A percentile compares a stretch with the other conserved stretches of the same genome.
These are phyloP conservation scores for Kurtzmaniella quercitrusa DNA, from an alignment of 1,139 yeast genomes.

Conservation along the genomic window DNA sequence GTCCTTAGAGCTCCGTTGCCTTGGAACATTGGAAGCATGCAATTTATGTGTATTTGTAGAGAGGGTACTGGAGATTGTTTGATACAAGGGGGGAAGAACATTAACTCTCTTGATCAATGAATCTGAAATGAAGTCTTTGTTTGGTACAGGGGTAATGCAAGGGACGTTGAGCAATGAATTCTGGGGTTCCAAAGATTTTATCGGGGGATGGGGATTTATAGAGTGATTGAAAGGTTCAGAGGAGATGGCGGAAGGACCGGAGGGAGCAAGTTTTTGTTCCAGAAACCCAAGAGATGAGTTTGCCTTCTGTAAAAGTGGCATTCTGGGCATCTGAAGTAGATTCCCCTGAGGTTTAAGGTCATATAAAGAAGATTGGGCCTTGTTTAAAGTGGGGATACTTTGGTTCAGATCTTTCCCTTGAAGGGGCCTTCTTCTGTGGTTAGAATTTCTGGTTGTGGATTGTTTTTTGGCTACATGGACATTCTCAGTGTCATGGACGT, in stretches of 20 bases:
- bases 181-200: not conserved
- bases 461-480: constrained; percentile 2
- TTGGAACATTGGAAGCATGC: constrained; percentile 18
- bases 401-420: constrained; percentile 47
- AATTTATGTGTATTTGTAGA: constrained; percentile 18
- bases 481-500: constrained; percentile 7
- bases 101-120: constrained; percentile 15
- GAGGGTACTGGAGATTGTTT: constrained; percentile 14
- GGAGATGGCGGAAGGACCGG: not conserved
- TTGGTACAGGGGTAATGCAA: not conserved
- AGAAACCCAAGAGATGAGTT: constrained; percentile 38
- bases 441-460: constrained; percentile 3
- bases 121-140: constrained; percentile 13
- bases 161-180: not conserved
- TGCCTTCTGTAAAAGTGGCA: constrained; percentile 30
- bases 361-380: constrained; percentile 30
- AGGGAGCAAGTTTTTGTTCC: not conserved
- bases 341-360: constrained; percentile 8
- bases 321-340: constrained; percentile 14
- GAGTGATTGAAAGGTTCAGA: no score
- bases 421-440: constrained; percentile 35
- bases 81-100: constrained; percentile 5
- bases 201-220: no score
- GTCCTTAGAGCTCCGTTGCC: not conserved
- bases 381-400: constrained; percentile 23